These are phyloP conservation scores for Asterochloris erici DNA, from an alignment of 139 green algal species.

Conservation along the genomic window DNA sequence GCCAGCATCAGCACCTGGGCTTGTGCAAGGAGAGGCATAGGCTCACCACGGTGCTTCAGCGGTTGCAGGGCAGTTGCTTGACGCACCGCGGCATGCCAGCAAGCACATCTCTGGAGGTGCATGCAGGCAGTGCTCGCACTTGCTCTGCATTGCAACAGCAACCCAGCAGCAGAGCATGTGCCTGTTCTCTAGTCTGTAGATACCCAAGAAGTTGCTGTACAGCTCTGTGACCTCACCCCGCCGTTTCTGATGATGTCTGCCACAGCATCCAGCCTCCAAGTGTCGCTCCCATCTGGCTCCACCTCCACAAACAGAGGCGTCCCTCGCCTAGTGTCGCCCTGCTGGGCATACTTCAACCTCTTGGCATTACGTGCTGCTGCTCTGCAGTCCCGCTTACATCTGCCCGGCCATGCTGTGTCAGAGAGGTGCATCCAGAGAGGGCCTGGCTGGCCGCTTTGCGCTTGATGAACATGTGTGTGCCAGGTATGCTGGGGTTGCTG, in stretches of 20 bases:
- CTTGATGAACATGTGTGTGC: no score
- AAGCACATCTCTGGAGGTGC: not conserved
- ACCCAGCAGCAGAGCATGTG: no score
- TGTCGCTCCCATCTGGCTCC: slow-evolving; percentile 61
- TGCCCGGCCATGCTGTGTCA: no score
- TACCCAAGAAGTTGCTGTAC: not conserved
- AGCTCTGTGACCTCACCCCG: slow-evolving; percentile 30
- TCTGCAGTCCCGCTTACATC: no score
- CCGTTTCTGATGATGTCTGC: slow-evolving; percentile 53
- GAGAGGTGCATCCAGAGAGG: no score
- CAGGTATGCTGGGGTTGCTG: no score
- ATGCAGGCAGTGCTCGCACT: not conserved
- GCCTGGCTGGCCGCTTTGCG: no score
- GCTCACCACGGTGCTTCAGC: not conserved
- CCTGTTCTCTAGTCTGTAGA: no score
- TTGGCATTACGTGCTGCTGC: no score
- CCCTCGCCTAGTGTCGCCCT: no score
- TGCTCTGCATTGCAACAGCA: not conserved
- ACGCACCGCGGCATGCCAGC: not conserved
- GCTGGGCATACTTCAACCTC: no score
- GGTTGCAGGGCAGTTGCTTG: not conserved
- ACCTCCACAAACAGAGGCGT: slow-evolving; percentile 20
- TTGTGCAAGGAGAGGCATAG: no score
- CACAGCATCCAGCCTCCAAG: slow-evolving; percentile 66
- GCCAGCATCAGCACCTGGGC: not conserved